Evolutionary conservation across 306 rosid genomes (phyloP).

Genomic region (Cicer cuneatum): DNA sequence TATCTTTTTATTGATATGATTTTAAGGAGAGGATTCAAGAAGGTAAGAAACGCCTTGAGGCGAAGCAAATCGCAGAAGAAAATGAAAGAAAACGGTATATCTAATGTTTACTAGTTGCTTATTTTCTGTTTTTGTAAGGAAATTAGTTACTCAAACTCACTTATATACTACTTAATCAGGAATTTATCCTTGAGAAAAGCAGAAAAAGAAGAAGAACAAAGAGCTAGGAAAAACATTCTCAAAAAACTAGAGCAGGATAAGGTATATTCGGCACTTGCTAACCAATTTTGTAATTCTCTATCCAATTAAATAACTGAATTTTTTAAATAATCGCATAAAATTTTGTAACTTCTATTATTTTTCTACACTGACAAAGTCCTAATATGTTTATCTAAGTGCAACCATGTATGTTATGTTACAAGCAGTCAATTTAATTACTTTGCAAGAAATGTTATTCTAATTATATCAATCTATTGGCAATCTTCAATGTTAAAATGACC

Average conservation of each 20-base stretch:
- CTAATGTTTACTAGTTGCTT: slow-evolving; percentile 25
- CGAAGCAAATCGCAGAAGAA: slow-evolving; percentile 64
- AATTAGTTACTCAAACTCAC: slow-evolving; percentile 28
- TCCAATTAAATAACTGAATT: too few relatives aligned
- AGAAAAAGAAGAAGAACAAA: slow-evolving; percentile 79
- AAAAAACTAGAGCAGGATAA: slow-evolving; percentile 79
- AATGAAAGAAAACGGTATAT: slow-evolving; percentile 73
- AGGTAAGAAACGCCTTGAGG: slow-evolving; percentile 65
- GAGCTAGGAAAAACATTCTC: slow-evolving; percentile 65
- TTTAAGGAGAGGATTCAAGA: slow-evolving; percentile 76
- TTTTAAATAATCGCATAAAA: too few relatives aligned
- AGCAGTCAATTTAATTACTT: too few relatives aligned
- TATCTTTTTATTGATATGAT: slow-evolving; percentile 35
- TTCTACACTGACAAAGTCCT: too few relatives aligned
- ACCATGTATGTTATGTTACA: too few relatives aligned
- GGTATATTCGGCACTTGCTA: slow-evolving; percentile 49
- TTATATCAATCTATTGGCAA: not conserved
- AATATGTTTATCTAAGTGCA: too few relatives aligned
- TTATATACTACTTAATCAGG: slow-evolving; percentile 49
- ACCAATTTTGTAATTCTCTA: too few relatives aligned
- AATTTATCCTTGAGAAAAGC: slow-evolving; percentile 52
- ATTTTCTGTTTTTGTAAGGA: not conserved
- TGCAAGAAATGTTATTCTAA: not conserved
- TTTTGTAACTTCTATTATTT: too few relatives aligned
- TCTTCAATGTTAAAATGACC: slow-evolving; percentile 26